Evolutionary conservation across 129 eudicot genomes (phyloP), one percentile per base, ranked within the genome.

Genomic region (Escallonia herrerae): DNA sequence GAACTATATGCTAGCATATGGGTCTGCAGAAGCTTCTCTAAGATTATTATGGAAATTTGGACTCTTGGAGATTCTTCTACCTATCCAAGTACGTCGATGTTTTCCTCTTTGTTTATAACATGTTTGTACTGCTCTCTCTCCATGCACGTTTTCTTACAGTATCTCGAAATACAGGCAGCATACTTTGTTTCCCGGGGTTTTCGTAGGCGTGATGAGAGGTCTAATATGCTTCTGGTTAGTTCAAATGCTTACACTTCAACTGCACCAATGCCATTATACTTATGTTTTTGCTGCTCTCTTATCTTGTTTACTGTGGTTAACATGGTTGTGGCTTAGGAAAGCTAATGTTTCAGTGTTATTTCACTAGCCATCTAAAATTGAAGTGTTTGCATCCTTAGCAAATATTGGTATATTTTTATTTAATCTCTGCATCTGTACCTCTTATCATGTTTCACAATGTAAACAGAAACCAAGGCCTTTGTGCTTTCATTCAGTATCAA

Each of bases 1-100:
- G 85, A 85, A 85, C 64, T 85, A 81, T 79, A 81, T 85, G 91
- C 66, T 85, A 63, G 87, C 91, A 45, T 85, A 74, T 78, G 91
- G 91, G 49, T 85, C 91, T 40, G 87, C 87, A n/a, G 91, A 85
- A 66, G 82, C 85, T 58, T 85, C 91, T 69, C 62, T 85, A 43
- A 70, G 91, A 62, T 76, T 85, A 66, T 76, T 85, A 5, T 85
- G 87, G 87, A 85, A 85, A 72, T 85, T 78, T 73, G 91, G 87
- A 64, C 87, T 85, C 44, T 77, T 85, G 57, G 91, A 85, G 61
- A 85, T 85, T 81, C 85, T 85, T 69, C 82, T 85, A 59, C 91
- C 91, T 39, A 39, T 85, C 43, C 91, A 85, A 77, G 91, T 85
- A 85, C 66, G 66, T 22, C 33, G 47, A 61, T 4, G 67, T 45